phyloP scores from a whole-genome alignment of 768 basidiomycete species.

The Grammothele lineata region DNA sequence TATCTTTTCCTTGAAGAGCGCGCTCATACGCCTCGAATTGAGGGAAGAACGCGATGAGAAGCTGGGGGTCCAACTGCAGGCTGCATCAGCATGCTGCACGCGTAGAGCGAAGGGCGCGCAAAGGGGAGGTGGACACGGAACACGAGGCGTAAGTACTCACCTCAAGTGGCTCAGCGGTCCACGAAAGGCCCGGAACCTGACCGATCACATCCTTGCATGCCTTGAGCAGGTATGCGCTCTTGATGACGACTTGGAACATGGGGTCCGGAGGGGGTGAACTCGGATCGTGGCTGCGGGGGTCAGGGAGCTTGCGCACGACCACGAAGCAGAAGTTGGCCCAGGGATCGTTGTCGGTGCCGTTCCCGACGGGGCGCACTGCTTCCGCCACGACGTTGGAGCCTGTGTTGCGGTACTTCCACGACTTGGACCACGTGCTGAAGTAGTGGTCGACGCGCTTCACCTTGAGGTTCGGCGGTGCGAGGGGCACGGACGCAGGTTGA shows the following conservation, averaged over 20 bases:
- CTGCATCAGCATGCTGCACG: no score
- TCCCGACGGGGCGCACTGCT: slow-evolving; percentile 34
- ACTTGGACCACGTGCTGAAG: slow-evolving; percentile 52
- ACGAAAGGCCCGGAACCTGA: slow-evolving; percentile 53
- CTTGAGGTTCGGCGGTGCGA: slow-evolving; percentile 45
- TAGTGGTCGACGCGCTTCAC: slow-evolving; percentile 58
- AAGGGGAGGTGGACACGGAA: no score
- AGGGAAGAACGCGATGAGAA: slow-evolving; percentile 49
- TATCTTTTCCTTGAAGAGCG: slow-evolving; percentile 30
- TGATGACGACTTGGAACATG: slow-evolving; percentile 50
- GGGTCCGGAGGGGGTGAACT: no score
- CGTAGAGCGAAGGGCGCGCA: neutral
- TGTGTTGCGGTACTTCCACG: slow-evolving; percentile 59
- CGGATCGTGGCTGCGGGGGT: slow-evolving; percentile 32
- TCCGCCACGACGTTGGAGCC: slow-evolving; percentile 50
- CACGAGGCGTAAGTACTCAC: slow-evolving; percentile 23
- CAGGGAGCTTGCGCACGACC: slow-evolving; percentile 48
- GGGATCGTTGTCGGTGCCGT: slow-evolving; percentile 36
- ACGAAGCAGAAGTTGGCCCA: slow-evolving; percentile 60
- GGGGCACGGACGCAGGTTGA: slow-evolving; percentile 16
- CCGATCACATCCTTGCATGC: slow-evolving; percentile 56
- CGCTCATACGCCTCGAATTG: slow-evolving; percentile 43
- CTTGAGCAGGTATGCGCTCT: slow-evolving; percentile 54
- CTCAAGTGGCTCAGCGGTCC: slow-evolving; percentile 54
- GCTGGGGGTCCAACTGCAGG: slow-evolving; percentile 55